Conservation (phyloP, 495 filamentous ascomycete species). For the Penicillium simplicissimum region DNA sequence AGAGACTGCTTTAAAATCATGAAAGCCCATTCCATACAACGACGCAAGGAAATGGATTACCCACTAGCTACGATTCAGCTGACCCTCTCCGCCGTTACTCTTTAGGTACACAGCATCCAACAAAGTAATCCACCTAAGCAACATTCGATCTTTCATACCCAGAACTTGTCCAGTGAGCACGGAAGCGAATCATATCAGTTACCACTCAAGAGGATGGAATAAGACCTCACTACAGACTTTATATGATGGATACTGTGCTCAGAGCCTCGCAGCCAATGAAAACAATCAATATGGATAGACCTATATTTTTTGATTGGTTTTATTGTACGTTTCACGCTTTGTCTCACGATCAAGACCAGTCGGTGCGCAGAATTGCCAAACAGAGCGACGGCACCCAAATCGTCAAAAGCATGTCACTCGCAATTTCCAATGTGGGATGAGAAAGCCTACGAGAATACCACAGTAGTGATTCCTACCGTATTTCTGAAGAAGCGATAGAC, state of each 20-base stretch:
- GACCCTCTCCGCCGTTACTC: too few species aligned
- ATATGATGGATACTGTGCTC: slow-evolving; percentile 42
- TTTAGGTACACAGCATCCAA: too few species aligned
- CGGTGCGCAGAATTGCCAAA: not conserved
- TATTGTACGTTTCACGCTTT: not conserved
- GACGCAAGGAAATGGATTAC: too few species aligned
- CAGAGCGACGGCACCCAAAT: not conserved
- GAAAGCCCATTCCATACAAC: not conserved
- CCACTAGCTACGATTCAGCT: too few species aligned
- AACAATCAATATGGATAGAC: slow-evolving; percentile 31
- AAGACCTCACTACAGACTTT: slow-evolving; percentile 45
- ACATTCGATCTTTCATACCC: slow-evolving; percentile 34
- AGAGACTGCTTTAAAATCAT: slow-evolving; percentile 7
- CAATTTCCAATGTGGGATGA: not conserved
- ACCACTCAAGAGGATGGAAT: slow-evolving; percentile 32
- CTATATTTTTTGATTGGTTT: not conserved
- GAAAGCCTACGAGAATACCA: not conserved
- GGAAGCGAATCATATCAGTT: slow-evolving; percentile 26
- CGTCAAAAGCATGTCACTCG: not conserved
- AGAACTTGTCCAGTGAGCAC: slow-evolving; percentile 31
- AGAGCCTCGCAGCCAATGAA: too few species aligned
- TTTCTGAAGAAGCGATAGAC: slow-evolving; percentile 21
- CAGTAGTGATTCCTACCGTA: not conserved
- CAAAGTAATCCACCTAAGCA: too few species aligned
- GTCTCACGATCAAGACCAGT: not conserved